phyloP scores from a whole-genome alignment of 139 green algal genomes.

The Chlorella vulgaris region DNA sequence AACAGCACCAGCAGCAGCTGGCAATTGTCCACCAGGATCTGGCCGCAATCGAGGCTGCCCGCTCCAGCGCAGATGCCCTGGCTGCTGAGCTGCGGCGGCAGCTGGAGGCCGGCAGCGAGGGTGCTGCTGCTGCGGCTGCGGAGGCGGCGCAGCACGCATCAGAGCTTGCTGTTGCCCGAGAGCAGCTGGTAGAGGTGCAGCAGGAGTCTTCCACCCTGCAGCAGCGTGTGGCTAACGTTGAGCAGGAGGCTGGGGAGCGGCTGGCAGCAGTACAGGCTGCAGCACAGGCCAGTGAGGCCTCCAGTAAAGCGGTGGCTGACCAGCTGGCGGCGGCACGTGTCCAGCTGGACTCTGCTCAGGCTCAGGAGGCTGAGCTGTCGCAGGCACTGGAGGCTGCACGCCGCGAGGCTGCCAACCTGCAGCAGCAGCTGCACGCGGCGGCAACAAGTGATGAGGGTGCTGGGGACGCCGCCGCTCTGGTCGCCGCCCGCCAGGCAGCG shows the following conservation, averaged over 20 bases:
- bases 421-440: slow-evolving; percentile 13
- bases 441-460: slow-evolving; percentile 1
- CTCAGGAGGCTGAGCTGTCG: neutral
- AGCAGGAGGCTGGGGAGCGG: neutral
- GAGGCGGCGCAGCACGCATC: neutral
- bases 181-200: neutral
- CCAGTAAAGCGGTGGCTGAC: neutral
- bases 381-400: slow-evolving; percentile 2
- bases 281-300: neutral
- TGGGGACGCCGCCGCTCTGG: slow-evolving; percentile 10
- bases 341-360: neutral
- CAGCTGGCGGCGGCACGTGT: neutral
- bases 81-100: neutral
- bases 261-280: neutral
- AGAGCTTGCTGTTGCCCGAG: neutral
- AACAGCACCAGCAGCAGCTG: neutral
- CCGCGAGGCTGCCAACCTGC: slow-evolving; percentile 18
- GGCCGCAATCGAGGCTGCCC: neutral
- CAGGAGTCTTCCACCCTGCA: neutral
- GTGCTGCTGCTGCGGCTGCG: neutral
- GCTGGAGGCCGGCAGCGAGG: neutral
- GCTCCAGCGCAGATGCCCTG: neutral
- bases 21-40: neutral
- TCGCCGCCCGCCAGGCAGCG: slow-evolving; percentile 3
- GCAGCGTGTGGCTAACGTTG: neutral